Evolutionary conservation across 805 yeast genomes (phyloP).

Genomic region (Wickerhamiella vanderwaltii): DNA sequence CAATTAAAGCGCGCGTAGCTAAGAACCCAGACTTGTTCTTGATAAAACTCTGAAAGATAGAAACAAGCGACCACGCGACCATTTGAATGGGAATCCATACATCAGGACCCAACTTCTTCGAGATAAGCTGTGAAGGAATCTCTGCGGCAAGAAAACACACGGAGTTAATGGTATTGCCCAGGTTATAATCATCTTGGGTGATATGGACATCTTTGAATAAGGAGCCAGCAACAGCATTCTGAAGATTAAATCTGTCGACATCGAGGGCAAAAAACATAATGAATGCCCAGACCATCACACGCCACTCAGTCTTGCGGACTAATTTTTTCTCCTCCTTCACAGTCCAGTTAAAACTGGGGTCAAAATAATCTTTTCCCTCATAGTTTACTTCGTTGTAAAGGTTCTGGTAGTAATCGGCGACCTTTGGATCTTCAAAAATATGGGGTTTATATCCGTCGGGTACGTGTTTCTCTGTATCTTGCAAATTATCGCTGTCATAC

Average conservation of each 20-base stretch:
- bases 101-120: constrained; percentile 52
- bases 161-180: constrained; percentile 39
- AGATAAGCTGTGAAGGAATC: constrained; percentile 52
- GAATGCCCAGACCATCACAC: constrained; percentile 43
- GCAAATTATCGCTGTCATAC: neutral
- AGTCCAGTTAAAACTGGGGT: constrained; percentile 42
- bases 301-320: constrained; percentile 39
- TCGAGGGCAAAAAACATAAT: constrained; percentile 46
- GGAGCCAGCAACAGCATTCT: constrained; percentile 46
- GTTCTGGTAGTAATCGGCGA: constrained; percentile 35
- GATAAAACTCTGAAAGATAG: constrained; percentile 39
- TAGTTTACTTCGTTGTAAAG: constrained; percentile 37
- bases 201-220: constrained; percentile 41
- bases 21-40: constrained; percentile 32
- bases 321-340: constrained; percentile 35
- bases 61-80: constrained; percentile 43
- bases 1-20: constrained; percentile 40
- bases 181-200: constrained; percentile 37
- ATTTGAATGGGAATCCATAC: constrained; percentile 50
- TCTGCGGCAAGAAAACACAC: constrained; percentile 46
- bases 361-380: constrained; percentile 44
- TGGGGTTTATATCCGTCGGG: constrained; percentile 28
- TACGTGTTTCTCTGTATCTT: neutral
- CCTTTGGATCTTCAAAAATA: constrained; percentile 36
- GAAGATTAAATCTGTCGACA: constrained; percentile 42